Conservation (phyloP, 768 basidiomycete species). For the Basidioascus undulatus region DNA sequence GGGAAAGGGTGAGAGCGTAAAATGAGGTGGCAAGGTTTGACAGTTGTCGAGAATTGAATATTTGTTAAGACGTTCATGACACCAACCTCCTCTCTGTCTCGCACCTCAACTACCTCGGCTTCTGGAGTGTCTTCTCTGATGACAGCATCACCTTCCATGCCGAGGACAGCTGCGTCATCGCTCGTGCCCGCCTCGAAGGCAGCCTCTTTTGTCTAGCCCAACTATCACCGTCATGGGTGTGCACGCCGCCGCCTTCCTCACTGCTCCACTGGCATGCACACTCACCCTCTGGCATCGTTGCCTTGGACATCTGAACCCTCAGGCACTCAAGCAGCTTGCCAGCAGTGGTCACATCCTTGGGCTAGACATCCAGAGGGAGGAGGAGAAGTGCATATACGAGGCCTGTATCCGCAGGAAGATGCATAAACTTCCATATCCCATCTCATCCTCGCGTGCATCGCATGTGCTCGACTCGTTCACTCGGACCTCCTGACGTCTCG, state of each 20-base stretch:
- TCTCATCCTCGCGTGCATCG: neutral
- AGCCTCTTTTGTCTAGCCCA: neutral
- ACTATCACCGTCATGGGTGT: too few species aligned
- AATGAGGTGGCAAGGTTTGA: too few species aligned
- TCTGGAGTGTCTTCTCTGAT: neutral
- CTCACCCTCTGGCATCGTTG: slow-evolving; percentile 1
- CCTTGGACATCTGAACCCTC: neutral
- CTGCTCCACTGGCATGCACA: neutral
- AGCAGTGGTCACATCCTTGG: neutral
- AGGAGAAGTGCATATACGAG: neutral
- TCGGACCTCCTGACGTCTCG: neutral
- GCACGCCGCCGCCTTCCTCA: neutral
- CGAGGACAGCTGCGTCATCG: neutral
- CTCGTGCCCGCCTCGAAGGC: neutral
- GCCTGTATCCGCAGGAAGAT: too few species aligned
- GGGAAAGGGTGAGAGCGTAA: too few species aligned
- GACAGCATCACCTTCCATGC: neutral
- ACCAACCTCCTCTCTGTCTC: neutral
- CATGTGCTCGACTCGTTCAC: neutral
- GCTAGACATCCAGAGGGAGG: neutral
- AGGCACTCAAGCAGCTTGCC: neutral
- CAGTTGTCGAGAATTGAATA: too few species aligned
- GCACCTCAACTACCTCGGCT: neutral
- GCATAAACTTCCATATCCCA: too few species aligned
- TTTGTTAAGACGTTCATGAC: too few species aligned